Conservation (phyloP, 164 flowering plant genomes). For the Platanus orientalis region DNA sequence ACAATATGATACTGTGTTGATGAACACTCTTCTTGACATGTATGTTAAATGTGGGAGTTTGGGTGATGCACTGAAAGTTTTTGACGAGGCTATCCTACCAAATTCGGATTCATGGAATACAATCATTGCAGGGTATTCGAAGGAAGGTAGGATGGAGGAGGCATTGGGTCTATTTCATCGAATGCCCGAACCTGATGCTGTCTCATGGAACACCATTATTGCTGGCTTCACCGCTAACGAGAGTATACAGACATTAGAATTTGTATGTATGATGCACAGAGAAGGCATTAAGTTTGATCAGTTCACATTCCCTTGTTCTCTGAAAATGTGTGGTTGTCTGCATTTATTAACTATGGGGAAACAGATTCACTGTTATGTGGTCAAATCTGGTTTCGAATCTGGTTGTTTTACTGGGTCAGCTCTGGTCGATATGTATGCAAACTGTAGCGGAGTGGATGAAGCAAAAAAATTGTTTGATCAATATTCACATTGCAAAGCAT, state of each 20-base stretch:
- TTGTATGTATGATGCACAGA: conserved; percentile 19
- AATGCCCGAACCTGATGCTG: conserved; percentile 23
- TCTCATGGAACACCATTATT: conserved; percentile 32
- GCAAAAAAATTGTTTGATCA: conserved; percentile 16
- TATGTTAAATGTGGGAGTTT: conserved; percentile 28
- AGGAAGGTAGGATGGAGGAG: conserved; percentile 22
- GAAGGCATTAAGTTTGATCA: conserved; percentile 18
- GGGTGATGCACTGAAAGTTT: conserved; percentile 22
- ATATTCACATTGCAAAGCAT: conserved; percentile 3
- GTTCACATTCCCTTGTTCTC: conserved; percentile 28
- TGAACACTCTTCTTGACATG: conserved; percentile 29
- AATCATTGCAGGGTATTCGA: conserved; percentile 24
- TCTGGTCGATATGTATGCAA: conserved; percentile 26
- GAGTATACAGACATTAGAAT: conserved; percentile 12
- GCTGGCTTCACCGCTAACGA: conserved; percentile 17
- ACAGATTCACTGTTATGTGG: conserved; percentile 22
- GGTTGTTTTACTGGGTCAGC: conserved; percentile 13
- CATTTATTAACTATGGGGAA: conserved; percentile 14
- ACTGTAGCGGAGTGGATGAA: conserved; percentile 20
- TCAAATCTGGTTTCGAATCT: conserved; percentile 12
- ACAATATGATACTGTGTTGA: conserved; percentile 22
- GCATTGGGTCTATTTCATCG: conserved; percentile 20
- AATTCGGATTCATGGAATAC: conserved; percentile 27
- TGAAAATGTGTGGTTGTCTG: conserved; percentile 21
- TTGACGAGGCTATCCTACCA: conserved; percentile 8